phyloP scores from a whole-genome alignment of 192 early-diverging fungal species.

The Coemansia sp. region DNA sequence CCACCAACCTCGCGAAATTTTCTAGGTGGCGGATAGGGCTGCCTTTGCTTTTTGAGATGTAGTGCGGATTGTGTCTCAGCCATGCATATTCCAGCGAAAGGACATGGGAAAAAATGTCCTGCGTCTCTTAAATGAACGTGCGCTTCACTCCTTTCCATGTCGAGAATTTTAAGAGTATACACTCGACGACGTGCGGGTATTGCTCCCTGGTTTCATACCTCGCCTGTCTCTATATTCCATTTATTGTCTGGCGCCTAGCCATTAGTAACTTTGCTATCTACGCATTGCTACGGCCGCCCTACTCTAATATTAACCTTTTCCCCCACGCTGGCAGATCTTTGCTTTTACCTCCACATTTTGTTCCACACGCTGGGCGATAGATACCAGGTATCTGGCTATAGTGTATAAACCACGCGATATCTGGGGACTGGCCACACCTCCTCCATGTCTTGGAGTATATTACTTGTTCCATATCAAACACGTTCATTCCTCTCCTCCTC shows the following conservation, averaged over 20 bases:
- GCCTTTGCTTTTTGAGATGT: too few relatives aligned
- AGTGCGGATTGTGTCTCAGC: not conserved
- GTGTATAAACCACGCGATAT: not conserved
- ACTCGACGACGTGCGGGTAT: too few relatives aligned
- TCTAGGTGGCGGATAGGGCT: too few relatives aligned
- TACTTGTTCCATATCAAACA: not conserved
- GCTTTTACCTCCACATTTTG: not conserved
- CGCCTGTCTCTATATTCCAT: too few relatives aligned
- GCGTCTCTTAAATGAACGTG: not conserved
- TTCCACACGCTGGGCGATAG: not conserved
- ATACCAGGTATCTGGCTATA: not conserved
- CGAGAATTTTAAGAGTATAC: not conserved
- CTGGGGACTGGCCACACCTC: not conserved
- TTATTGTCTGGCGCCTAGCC: too few relatives aligned
- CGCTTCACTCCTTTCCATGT: not conserved
- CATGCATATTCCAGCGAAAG: not conserved
- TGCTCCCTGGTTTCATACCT: too few relatives aligned
- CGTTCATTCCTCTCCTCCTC: not conserved
- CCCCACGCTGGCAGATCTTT: not conserved
- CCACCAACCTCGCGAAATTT: not conserved
- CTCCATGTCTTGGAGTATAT: conserved; percentile 9
- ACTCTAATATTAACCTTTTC: not conserved
- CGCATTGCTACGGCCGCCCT: too few relatives aligned
- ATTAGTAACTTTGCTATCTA: too few relatives aligned
- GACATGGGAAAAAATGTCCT: not conserved